Percentiles rank a stretch among this genome's conserved stretches.
Evolutionary conservation across 2,329 filamentous ascomycete species (phyloP).

Genomic region (Neonectria punicea): DNA sequence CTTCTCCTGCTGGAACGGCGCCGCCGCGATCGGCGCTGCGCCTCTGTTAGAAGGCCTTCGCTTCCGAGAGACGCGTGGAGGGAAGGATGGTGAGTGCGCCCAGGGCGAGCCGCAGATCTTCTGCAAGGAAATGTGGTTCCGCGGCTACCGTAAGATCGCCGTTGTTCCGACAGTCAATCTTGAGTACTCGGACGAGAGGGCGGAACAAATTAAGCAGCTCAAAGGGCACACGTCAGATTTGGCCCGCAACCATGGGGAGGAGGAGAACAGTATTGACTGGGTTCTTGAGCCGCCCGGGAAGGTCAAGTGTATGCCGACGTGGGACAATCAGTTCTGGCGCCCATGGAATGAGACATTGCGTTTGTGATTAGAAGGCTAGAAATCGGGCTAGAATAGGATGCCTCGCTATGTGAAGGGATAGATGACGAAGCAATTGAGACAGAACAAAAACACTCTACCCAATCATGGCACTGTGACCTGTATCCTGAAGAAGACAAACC

Average conservation of each 20-base stretch:
- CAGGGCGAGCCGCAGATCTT: slow-evolving; percentile 67
- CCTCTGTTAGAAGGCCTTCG: slow-evolving; percentile 54
- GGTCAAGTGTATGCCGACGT: slow-evolving; percentile 60
- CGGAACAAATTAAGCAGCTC: slow-evolving; percentile 56
- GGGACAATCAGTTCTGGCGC: slow-evolving; percentile 53
- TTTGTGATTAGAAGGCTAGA: neutral
- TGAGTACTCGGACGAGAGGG: slow-evolving; percentile 61
- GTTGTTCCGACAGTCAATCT: slow-evolving; percentile 66
- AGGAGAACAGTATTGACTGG: slow-evolving; percentile 54
- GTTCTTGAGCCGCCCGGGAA: slow-evolving; percentile 53
- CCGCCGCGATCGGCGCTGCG: slow-evolving; percentile 60
- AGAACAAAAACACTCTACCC: neutral
- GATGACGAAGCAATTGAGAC: neutral
- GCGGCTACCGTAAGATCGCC: slow-evolving; percentile 62
- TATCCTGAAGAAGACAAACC: neutral
- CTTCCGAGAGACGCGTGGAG: slow-evolving; percentile 53
- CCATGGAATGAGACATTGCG: slow-evolving; percentile 47
- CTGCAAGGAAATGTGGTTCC: slow-evolving; percentile 66
- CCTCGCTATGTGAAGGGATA: neutral
- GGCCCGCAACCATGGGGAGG: slow-evolving; percentile 41
- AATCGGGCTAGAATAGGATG: neutral
- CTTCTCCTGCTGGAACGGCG: slow-evolving; percentile 71
- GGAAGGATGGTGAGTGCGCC: slow-evolving; percentile 56
- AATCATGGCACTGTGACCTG: neutral
- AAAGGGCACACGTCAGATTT: slow-evolving; percentile 61